Percentiles rank a stretch among this genome's conserved stretches.
These are phyloP conservation scores for Trametes versicolor DNA, from an alignment of 1,284 basidiomycete genomes.

Conservation along the genomic window DNA sequence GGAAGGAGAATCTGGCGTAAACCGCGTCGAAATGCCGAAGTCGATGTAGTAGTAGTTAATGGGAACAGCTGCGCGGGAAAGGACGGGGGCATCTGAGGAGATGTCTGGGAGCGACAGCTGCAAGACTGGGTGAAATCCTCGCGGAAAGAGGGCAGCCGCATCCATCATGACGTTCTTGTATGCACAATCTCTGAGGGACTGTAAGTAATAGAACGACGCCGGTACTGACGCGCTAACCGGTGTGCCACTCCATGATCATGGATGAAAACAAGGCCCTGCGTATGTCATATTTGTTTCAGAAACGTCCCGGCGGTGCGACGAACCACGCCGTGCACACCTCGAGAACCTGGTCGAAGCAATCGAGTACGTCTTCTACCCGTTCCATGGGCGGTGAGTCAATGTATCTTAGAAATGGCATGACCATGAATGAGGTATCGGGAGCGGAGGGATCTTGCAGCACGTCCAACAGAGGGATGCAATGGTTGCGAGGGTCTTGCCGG, in stretches of 20 bases:
- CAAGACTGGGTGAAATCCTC: constrained; percentile 5
- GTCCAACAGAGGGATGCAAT: constrained; percentile 45
- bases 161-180: constrained; percentile 41
- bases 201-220: neutral
- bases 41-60: constrained; percentile 43
- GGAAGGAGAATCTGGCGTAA: constrained; percentile 8
- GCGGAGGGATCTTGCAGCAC: constrained; percentile 34
- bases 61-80: neutral
- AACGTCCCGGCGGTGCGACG: neutral
- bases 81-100: neutral
- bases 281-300: neutral
- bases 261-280: neutral
- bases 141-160: constrained; percentile 27
- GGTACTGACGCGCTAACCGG: neutral
- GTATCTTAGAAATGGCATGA: constrained; percentile 44
- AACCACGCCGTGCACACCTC: constrained; percentile 33
- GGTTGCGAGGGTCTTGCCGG: constrained; percentile 39
- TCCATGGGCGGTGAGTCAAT: constrained; percentile 36
- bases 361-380: constrained; percentile 38
- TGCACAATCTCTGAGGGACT: constrained; percentile 9
- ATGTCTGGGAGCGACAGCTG: neutral
- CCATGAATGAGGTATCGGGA: constrained; percentile 31
- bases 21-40: constrained; percentile 38
- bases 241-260: neutral
- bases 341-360: constrained; percentile 39